A percentile compares a stretch with the other conserved stretches of the same genome.
phyloP scores from a whole-genome alignment of 805 yeast genomes.

The Cyberlindnera saturnus region DNA sequence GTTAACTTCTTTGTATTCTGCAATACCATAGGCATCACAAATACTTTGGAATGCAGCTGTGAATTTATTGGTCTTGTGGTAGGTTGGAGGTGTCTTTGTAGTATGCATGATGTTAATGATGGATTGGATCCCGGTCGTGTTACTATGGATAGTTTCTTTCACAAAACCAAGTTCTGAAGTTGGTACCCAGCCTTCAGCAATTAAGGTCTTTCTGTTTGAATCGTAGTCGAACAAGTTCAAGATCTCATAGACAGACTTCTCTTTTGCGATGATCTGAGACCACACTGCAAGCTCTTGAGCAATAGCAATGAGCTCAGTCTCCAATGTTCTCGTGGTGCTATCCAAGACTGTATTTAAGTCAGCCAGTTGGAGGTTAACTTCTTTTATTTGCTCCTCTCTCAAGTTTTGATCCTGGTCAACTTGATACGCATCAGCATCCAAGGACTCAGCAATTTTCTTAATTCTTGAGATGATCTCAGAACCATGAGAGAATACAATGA shows the following conservation, averaged over 20 bases:
- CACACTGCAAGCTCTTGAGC: conserved; percentile 71
- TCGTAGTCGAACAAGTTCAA: conserved; percentile 79
- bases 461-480: conserved; percentile 64
- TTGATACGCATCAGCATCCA: conserved; percentile 75
- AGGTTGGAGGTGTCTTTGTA: conserved; percentile 86
- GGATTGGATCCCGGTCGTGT: conserved; percentile 55
- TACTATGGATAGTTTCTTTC: conserved; percentile 59
- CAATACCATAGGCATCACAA: conserved; percentile 93
- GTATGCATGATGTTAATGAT: conserved; percentile 58
- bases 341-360: conserved; percentile 56
- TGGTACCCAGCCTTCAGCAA: conserved; percentile 98
- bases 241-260: conserved; percentile 76
- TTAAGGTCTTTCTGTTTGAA: conserved; percentile 66
- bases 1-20: conserved; percentile 89
- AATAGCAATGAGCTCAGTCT: conserved; percentile 71
- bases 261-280: conserved; percentile 64
- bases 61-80: conserved; percentile 86
- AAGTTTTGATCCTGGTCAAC: conserved; percentile 45
- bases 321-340: conserved; percentile 63
- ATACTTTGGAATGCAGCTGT: conserved; percentile 89
- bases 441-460: conserved; percentile 79
- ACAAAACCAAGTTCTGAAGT: conserved; percentile 57
- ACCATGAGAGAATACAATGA: conserved; percentile 92
- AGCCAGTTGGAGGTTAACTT: conserved; percentile 53
- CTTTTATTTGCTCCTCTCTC: conserved; percentile 58